Evolutionary conservation across 2,329 filamentous ascomycete species (phyloP), one percentile per base, ranked within the genome.

Genomic region (Pseudogymnoascus sp.): DNA sequence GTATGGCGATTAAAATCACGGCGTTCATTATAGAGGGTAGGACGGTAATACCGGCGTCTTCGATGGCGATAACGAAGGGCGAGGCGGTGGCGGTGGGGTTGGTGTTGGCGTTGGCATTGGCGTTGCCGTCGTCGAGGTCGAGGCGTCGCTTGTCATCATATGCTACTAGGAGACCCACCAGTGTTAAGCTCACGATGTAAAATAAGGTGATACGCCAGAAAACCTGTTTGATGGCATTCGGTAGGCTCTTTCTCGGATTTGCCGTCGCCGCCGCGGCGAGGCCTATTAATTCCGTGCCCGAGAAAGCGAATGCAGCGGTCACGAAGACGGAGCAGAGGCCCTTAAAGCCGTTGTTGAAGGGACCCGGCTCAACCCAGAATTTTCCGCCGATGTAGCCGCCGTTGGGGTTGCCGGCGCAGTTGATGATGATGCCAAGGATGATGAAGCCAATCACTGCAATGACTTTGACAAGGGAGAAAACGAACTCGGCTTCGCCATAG

Each of bases 171-270:
- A 96, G 81, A 28, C 93, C 92, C 63, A 97, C 86, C 3, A 97
- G 78, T 4, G 86, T 85, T 9, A 97, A 82, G 0, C 90, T 89
- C 35, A 96, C 85, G 60, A 97, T 82, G 77, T 96, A 97, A 78
- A 97, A 97, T 62, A 96, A 81, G 3, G 87, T 86, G 71, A 96
- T 96, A 70, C 93, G 88, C 92, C 92, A 97, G 75, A 96, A 96
- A 18, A 96, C 91, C 74, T 96, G 92, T 77, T 96, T 96, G 70
- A 96, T 86, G 11, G 93, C 93, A 0, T 87, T 91, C 0, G 93
- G 93, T 0, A 97, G 80, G 1, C 88, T 90, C 72, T 95, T 90
- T 63, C 88, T 83, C 3, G 89, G 89, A 70, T 91, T 91, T 18
- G 83, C 85, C 1, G 89, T 89, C 73, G 93, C 89, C 33, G 89